Base-by-base conservation (phyloP, 306 rosid species). In the Spatholobus suberectus region DNA sequence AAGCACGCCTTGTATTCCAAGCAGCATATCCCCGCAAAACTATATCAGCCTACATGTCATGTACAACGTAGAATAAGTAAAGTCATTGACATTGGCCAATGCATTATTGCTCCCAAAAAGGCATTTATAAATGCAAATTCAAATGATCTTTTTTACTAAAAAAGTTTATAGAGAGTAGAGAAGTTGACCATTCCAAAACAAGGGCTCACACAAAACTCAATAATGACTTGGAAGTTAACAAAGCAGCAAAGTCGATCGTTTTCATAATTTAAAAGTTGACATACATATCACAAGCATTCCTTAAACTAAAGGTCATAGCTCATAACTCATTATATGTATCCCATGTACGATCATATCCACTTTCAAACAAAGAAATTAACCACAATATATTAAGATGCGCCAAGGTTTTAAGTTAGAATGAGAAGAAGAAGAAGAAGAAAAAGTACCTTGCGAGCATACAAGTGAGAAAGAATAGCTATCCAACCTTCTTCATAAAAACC, bases 1-100 rank as follows among this genome's bases (percentile, higher is more conserved):
- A 17, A 85, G 88, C 97, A 24, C 88, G 91, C 83, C 90, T 91
- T 78, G 97, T 86, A 79, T 91, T 94, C 98, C 98, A 94, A 41
- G 85, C 94, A 13, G 76, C 17, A 9, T 94, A 94, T 66, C 97
- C 98, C 55, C 97, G 86, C 70, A 90, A 2, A 47, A 91, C 3
- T 80, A 92, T 79, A 72, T 92, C 94, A 0, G 90, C 97, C 98
- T 94, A 57, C 6, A 9, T 63, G 10, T 20, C 67, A 73, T 20
- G 54, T 9, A n/a, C 27, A 54, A 54, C 49, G 67, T n/a, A 18
- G 27, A 54, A 20, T 54, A 6, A 8, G 32, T 69, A 26, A 41
- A 2, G 1, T 44, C 3, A 4, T 1, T 20, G 14, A 35, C 13
- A 37, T 55, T 54, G 2, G 6, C 3, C 41, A 23, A 70, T 43